Evolutionary conservation across 2,329 filamentous ascomycete genomes (phyloP), one percentile per base, ranked within the genome.

Genomic region (Beauveria australis): DNA sequence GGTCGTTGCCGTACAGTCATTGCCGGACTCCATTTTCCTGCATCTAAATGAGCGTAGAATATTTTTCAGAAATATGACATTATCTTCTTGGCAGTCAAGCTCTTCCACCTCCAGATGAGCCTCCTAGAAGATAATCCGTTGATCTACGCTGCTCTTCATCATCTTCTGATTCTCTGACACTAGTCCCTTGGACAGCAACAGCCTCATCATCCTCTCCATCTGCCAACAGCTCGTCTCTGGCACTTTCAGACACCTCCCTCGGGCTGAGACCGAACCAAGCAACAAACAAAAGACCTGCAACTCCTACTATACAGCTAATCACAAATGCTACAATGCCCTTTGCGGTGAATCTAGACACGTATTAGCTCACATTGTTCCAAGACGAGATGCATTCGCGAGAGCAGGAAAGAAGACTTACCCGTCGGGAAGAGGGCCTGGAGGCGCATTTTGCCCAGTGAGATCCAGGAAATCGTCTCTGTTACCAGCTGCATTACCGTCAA

Each of bases 261-360:
- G 14, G 33, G 33, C 33, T 37, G 2, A 37, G 33, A 2, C 85
- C 87, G 72, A 89, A 92, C 63, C 87, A 86, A 1, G 79, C 80
- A 60, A 94, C 85, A 14, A 84, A 82, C 0, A 74, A 78, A 66
- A 92, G 78, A 9, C 90, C 90, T 7, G 90, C 66, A 53, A 92
- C 76, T 2, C 89, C 90, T 18, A 81, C 81, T 3, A 92, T 64
- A 64, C 81, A 82, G 68, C 87, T 90, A 69, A 93, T 90, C 2
- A 87, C 85, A 65, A 94, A 74, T 10, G 90, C 90, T 1, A 91
- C 81, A 47, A 89, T 88, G 8, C 90, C 91, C 41, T 80, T 79
- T 0, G 85, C 72, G 0, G 87, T 90, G 70, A 92, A 92, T 1
- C 79, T 80, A 41, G 5, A 37, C 9, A 18, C 30, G 12, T 18